Base-by-base conservation (phyloP, 2,329 filamentous ascomycete species). In the Alternaria sp. region DNA sequence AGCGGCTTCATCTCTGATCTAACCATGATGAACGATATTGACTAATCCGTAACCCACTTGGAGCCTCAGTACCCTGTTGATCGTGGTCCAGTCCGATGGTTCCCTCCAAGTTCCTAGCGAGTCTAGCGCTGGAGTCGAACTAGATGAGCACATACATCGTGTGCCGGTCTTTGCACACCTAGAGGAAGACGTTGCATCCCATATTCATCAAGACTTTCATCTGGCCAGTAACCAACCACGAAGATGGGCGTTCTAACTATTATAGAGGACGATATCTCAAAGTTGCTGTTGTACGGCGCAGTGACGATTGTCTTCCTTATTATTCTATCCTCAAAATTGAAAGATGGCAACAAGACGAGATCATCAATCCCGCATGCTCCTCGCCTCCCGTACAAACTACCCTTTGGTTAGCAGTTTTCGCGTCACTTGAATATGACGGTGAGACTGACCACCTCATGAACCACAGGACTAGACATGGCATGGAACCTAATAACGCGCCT, bases 401-500 rank as follows among this genome's bases (percentile, higher is more conserved):
- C 49, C 12, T 54, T 59, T 17, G 57, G 54, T 49, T 49, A 57
- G 54, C 17, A 49, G 10, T 7, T 3, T 30, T 40, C 30, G 43
- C 23, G 32, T 36, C 15, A 36, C 32, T 36, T 36, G 2, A 3
- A n/a, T 36, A 44, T 51, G 17, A 12, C 23, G 50, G 56, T 51
- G 23, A 51, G 30, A 59, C 56, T 59, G 23, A 59, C 26, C 32
- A 52, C 17, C 46, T 6, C 28, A 40, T 45, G 21, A 30, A 30
- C 26, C 11, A 43, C 13, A 59, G 57, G 59, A 40, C 46, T 61
- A 19, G 59, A 61, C 32, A 61, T 61, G 59, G 59, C 59, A 46
- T 61, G 59, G 59, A 57, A 61, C 17, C 53, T 61, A 8, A 36
- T 61, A 46, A 30, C 15, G 15, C 59, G 59, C 23, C 43, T 57